Conservation (phyloP, 2,329 filamentous ascomycete genomes). For the Clonostachys byssicola region DNA sequence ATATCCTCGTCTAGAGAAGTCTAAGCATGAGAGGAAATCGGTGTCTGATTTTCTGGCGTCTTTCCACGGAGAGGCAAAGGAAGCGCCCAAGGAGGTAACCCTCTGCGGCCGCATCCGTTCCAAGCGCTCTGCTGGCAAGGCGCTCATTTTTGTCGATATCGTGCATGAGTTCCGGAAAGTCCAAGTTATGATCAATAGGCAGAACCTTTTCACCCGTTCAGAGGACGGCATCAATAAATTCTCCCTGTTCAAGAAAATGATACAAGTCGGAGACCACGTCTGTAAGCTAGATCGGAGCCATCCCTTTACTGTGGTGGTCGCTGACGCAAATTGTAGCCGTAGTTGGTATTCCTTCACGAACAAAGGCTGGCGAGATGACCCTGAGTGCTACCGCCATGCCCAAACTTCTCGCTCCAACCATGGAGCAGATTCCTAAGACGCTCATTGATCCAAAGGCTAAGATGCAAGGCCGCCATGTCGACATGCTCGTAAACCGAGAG, state of each 20-base stretch:
- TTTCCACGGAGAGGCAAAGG: conserved; percentile 11
- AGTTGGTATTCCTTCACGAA: conserved; percentile 65
- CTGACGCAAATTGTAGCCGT: conserved; percentile 46
- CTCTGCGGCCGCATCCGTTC: conserved; percentile 65
- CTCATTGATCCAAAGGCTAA: conserved; percentile 68
- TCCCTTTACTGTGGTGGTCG: conserved; percentile 7
- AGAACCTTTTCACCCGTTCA: background rate
- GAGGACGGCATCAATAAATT: conserved; percentile 29
- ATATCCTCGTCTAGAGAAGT: conserved; percentile 26
- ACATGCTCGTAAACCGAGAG: conserved; percentile 73
- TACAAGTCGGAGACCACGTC: conserved; percentile 80
- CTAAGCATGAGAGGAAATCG: conserved; percentile 14
- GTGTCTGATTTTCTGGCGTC: conserved; percentile 26
- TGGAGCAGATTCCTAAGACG: conserved; percentile 73
- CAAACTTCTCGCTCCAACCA: conserved; percentile 67
- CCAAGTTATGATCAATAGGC: conserved; percentile 72
- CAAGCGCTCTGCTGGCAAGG: conserved; percentile 67
- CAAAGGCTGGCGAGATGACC: conserved; percentile 70
- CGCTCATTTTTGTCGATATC: conserved; percentile 82
- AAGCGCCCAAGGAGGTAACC: conserved; percentile 18
- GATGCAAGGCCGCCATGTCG: conserved; percentile 76
- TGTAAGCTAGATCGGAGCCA: conserved; percentile 45
- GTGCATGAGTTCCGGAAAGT: conserved; percentile 66
- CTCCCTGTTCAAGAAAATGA: conserved; percentile 58
- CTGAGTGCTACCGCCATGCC: conserved; percentile 67